Conservation (phyloP, 2,329 filamentous ascomycete species). For the Talaromyces islandicus region DNA sequence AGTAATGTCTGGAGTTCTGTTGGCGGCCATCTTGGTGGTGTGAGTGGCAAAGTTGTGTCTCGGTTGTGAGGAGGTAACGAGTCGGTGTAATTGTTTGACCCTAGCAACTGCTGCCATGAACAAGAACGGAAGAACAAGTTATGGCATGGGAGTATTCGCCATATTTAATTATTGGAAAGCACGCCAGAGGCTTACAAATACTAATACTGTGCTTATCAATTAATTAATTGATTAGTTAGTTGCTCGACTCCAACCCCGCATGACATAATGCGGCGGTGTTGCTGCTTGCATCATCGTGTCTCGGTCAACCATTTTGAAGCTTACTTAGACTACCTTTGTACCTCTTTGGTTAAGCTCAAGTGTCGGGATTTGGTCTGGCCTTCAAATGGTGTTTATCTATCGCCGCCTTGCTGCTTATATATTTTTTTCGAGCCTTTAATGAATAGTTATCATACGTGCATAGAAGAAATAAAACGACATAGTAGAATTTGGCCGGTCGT, state of each 20-base stretch:
- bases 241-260: background rate
- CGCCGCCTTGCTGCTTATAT: background rate
- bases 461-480: background rate
- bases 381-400: background rate
- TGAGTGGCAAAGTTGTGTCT: background rate
- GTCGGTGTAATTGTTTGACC: background rate
- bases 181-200: background rate
- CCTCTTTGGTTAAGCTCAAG: no score
- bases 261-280: background rate
- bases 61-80: background rate
- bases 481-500: background rate
- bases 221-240: background rate
- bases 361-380: no score
- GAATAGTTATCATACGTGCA: background rate
- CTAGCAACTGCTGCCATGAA: background rate
- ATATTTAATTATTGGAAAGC: background rate
- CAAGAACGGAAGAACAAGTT: background rate
- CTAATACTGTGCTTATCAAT: background rate
- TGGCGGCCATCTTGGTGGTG: slow-evolving; percentile 18
- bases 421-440: background rate
- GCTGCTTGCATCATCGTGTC: background rate
- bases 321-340: no score
- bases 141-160: background rate
- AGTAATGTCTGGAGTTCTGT: slow-evolving; percentile 56
- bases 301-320: no score